These are phyloP conservation scores for Neoarthrinium moseri DNA, from an alignment of 2,329 filamentous ascomycete genomes.

Conservation along the genomic window DNA sequence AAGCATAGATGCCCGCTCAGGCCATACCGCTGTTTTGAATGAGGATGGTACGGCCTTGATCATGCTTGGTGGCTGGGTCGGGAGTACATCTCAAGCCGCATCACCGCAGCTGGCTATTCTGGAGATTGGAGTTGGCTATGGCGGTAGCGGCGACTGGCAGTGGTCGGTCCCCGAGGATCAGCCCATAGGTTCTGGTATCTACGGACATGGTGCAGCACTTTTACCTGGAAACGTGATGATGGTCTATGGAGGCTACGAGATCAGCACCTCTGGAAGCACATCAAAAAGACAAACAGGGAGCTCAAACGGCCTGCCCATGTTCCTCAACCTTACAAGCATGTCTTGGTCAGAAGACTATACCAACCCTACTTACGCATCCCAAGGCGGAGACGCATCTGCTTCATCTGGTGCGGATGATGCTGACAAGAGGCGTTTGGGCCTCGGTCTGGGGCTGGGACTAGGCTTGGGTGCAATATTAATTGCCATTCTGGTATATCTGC, in stretches of 20 bases:
- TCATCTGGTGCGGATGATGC: slow-evolving; percentile 9
- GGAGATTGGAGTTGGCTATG: slow-evolving; percentile 72
- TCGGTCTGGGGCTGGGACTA: slow-evolving; percentile 65
- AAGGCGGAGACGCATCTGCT: slow-evolving; percentile 15
- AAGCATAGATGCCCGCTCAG: slow-evolving; percentile 76
- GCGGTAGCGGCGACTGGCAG: slow-evolving; percentile 66
- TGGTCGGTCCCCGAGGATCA: slow-evolving; percentile 63
- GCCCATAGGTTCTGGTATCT: slow-evolving; percentile 47
- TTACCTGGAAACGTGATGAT: slow-evolving; percentile 69
- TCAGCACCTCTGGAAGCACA: slow-evolving; percentile 32
- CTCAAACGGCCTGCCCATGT: slow-evolving; percentile 32
- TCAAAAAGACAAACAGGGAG: slow-evolving; percentile 30
- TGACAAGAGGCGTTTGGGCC: slow-evolving; percentile 47
- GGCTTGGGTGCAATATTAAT: slow-evolving; percentile 53
- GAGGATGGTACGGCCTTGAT: slow-evolving; percentile 77
- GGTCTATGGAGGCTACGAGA: slow-evolving; percentile 62
- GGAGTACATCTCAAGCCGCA: slow-evolving; percentile 72
- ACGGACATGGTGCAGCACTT: slow-evolving; percentile 62
- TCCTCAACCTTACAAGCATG: slow-evolving; percentile 59
- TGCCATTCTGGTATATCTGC: slow-evolving; percentile 44
- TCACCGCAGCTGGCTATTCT: slow-evolving; percentile 79
- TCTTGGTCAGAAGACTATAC: slow-evolving; percentile 51
- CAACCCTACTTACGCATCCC: slow-evolving; percentile 35
- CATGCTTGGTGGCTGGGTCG: slow-evolving; percentile 90
- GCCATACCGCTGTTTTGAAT: slow-evolving; percentile 81